phyloP scores from a whole-genome alignment of 2,329 filamentous ascomycete genomes.

The Stemphylium lycopersici region DNA sequence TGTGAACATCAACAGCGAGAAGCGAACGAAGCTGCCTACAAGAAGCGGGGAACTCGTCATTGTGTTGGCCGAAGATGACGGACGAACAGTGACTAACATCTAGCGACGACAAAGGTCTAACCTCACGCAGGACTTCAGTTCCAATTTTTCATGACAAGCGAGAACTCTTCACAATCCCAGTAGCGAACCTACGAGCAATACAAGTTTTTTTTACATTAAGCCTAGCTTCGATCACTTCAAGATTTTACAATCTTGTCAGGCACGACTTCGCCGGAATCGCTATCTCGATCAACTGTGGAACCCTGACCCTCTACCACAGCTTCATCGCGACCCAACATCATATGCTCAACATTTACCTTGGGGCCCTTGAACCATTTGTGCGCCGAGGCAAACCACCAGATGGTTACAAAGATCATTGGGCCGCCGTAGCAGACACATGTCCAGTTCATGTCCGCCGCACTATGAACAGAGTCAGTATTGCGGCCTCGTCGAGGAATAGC shows the following conservation, averaged over 20 bases:
- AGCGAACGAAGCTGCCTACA: too few species aligned
- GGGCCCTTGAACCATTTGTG: conserved; percentile 74
- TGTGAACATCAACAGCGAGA: too few species aligned
- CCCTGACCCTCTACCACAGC: conserved; percentile 47
- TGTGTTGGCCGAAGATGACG: too few species aligned
- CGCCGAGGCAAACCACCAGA: conserved; percentile 70
- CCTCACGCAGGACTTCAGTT: too few species aligned
- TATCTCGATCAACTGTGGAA: conserved; percentile 7
- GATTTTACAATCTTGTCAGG: conserved; percentile 7
- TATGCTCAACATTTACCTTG: conserved; percentile 69
- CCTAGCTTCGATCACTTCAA: not conserved
- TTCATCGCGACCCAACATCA: conserved; percentile 52
- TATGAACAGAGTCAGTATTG: conserved; percentile 31
- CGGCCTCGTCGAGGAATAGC: not conserved
- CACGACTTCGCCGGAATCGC: conserved; percentile 5
- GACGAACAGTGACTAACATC: too few species aligned
- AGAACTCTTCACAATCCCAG: too few species aligned
- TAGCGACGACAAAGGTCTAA: too few species aligned
- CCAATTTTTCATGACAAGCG: too few species aligned
- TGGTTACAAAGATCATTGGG: conserved; percentile 63
- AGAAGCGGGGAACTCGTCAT: too few species aligned
- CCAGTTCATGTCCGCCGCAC: conserved; percentile 67
- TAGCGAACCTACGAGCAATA: too few species aligned
- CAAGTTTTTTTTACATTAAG: too few species aligned
- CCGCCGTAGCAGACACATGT: conserved; percentile 70